Conservation (phyloP, 2,329 filamentous ascomycete genomes). For the Diaporthe humulicola region DNA sequence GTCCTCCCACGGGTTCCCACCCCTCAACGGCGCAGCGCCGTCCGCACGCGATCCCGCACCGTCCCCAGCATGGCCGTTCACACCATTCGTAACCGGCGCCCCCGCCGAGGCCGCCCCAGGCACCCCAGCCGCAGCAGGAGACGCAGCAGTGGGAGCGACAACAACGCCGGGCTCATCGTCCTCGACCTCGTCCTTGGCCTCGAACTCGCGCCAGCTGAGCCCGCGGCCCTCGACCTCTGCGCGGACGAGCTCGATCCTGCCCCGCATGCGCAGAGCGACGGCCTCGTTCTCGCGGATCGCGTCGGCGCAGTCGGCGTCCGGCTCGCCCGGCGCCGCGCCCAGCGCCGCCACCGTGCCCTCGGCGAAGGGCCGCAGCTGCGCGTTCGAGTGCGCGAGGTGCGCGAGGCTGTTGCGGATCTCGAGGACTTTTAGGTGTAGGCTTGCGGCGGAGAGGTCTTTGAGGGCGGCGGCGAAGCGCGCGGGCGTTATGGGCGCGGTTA, state of each 20-base stretch:
- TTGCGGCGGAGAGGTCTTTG: slow-evolving; percentile 73
- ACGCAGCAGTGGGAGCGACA: neutral
- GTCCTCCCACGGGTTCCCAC: slow-evolving; percentile 67
- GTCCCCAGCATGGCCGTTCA: slow-evolving; percentile 42
- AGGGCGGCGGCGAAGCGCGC: slow-evolving; percentile 77
- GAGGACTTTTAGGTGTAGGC: slow-evolving; percentile 80
- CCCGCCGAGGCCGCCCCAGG: slow-evolving; percentile 12
- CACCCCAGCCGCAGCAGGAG: neutral
- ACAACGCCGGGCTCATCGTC: slow-evolving; percentile 45
- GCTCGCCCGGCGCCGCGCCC: slow-evolving; percentile 44
- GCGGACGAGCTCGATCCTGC: slow-evolving; percentile 74
- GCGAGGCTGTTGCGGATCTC: slow-evolving; percentile 82
- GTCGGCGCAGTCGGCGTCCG: slow-evolving; percentile 80
- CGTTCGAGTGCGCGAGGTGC: slow-evolving; percentile 81
- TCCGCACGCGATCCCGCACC: slow-evolving; percentile 34
- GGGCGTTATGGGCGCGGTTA: slow-evolving; percentile 68
- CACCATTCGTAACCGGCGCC: slow-evolving; percentile 42
- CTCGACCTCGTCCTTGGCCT: slow-evolving; percentile 58
- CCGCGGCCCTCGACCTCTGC: slow-evolving; percentile 74
- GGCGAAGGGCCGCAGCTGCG: slow-evolving; percentile 78
- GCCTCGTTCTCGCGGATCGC: slow-evolving; percentile 79
- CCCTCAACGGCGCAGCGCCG: slow-evolving; percentile 41
- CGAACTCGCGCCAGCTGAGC: slow-evolving; percentile 68
- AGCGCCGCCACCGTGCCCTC: slow-evolving; percentile 58
- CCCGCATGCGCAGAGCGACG: slow-evolving; percentile 77